Base-by-base conservation (phyloP, 768 basidiomycete species). In the Saitozyma podzolica region DNA sequence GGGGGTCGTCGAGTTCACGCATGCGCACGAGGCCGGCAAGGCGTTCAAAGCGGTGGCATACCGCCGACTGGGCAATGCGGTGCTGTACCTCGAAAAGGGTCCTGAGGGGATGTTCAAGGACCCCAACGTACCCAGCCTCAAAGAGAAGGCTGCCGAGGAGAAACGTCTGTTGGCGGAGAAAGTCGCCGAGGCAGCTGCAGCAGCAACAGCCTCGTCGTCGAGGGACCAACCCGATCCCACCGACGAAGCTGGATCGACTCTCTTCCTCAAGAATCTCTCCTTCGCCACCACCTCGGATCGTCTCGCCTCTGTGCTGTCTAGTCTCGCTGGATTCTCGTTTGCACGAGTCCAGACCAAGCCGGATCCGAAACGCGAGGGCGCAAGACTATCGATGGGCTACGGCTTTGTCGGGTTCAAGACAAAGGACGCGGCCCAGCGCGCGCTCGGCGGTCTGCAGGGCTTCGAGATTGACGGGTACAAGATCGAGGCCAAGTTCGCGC, bases 201-300 rank as follows among this genome's bases (percentile, higher is more conserved):
- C 45, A 11, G 45, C 45, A 13, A 47, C 45, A 13, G 54, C 47
- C 17, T 52, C 48, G 11, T n/a, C 52, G 10, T 45, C 49, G 11
- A 57, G 53, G 17, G 67, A 65, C 37, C 63, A 60, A 16, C 64
- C 74, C 7, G 66, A 68, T 16, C 50, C 62, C 14, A 54, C 61
- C 0, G 69, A 68, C n/a, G 83, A 75, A 54, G 63, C 70, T 47
- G 93, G 91, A 0, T 84, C 89, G 48, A 97, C 94, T 14, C 84
- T 97, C 13, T 97, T 92, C 78, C 83, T 97, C 80, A 97, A 97
- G 85, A 97, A 97, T 71, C 82, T 99, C 48, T 84, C 91, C n/a
- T 98, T 97, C 81, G 83, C 85, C n/a, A 97, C 94, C 40, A 89
- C 91, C 0, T 82, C 87, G 40, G 88, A 89, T 61, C 84, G 87